Conservation (phyloP, 257 asterid species). For the Solanum virginianum region DNA sequence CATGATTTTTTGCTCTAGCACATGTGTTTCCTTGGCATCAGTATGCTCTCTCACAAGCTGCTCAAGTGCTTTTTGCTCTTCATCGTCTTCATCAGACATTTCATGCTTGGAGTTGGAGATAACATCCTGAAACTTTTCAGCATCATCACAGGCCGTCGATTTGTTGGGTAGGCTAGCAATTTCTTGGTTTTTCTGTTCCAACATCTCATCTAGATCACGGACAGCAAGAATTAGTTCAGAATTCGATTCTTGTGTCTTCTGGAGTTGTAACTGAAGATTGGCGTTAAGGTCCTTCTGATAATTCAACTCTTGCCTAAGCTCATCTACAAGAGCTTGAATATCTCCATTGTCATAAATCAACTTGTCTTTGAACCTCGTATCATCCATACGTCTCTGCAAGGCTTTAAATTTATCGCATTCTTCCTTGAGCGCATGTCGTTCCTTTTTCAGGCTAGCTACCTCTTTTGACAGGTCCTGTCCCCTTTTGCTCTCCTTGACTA, state of each 20-base stretch:
- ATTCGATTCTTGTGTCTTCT: conserved; percentile 82
- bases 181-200: conserved; percentile 66
- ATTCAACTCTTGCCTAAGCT: conserved; percentile 76
- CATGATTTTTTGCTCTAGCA: conserved; percentile 64
- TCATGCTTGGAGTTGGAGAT: conserved; percentile 12
- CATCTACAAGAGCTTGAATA: conserved; percentile 39
- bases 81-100: conserved; percentile 36
- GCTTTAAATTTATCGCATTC: conserved; percentile 49
- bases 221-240: conserved; percentile 86
- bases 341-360: conserved; percentile 39
- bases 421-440: conserved; percentile 56
- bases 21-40: conserved; percentile 52
- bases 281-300: conserved; percentile 62
- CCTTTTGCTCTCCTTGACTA: conserved; percentile 77
- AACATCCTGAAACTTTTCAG: conserved; percentile 6
- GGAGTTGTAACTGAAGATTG: conserved; percentile 70
- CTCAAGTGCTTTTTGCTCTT: conserved; percentile 72
- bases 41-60: conserved; percentile 64
- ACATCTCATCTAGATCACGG: conserved; percentile 73
- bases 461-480: conserved; percentile 71
- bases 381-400: conserved; percentile 16
- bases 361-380: conserved; percentile 24
- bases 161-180: conserved; percentile 14
- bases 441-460: conserved; percentile 55
- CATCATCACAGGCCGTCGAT: conserved; percentile 3